phyloP scores from a whole-genome alignment of 768 basidiomycete species.

The Phlebiopsis flavidoalba region DNA sequence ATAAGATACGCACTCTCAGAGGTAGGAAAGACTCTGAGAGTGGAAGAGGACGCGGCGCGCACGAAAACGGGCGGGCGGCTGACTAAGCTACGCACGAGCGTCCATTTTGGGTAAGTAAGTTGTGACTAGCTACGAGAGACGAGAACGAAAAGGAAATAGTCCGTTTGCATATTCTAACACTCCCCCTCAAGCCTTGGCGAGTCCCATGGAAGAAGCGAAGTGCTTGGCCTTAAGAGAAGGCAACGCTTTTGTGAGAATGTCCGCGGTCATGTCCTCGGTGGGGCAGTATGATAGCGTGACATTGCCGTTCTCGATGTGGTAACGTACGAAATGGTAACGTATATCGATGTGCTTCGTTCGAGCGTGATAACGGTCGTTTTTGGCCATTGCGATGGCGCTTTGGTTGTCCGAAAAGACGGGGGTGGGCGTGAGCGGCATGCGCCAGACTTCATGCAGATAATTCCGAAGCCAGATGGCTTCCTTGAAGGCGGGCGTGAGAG shows the following conservation, averaged over 20 bases:
- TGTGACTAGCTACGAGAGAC: too few species aligned
- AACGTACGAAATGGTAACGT: constrained; percentile 26
- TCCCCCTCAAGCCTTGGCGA: too few species aligned
- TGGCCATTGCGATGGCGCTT: background rate
- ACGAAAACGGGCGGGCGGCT: too few species aligned
- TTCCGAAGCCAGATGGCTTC: background rate
- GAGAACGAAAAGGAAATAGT: too few species aligned
- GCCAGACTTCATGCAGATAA: background rate
- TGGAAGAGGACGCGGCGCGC: too few species aligned
- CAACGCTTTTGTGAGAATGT: constrained; percentile 29
- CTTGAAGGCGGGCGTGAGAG: constrained; percentile 24
- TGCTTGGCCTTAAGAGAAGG: constrained; percentile 10
- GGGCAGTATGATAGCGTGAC: constrained; percentile 5
- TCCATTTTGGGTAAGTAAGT: too few species aligned
- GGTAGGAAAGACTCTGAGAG: too few species aligned
- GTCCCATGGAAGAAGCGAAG: background rate
- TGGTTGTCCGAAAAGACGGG: background rate
- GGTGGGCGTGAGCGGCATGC: constrained; percentile 1
- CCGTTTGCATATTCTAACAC: too few species aligned
- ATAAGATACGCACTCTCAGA: too few species aligned
- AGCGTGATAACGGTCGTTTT: background rate
- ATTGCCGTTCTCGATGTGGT: constrained; percentile 17
- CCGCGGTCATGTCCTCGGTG: constrained; percentile 25
- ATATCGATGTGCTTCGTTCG: constrained; percentile 34
- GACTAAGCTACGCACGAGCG: too few species aligned